phyloP scores from a whole-genome alignment of 2,329 filamentous ascomycete genomes.

The Colletotrichum salicis region DNA sequence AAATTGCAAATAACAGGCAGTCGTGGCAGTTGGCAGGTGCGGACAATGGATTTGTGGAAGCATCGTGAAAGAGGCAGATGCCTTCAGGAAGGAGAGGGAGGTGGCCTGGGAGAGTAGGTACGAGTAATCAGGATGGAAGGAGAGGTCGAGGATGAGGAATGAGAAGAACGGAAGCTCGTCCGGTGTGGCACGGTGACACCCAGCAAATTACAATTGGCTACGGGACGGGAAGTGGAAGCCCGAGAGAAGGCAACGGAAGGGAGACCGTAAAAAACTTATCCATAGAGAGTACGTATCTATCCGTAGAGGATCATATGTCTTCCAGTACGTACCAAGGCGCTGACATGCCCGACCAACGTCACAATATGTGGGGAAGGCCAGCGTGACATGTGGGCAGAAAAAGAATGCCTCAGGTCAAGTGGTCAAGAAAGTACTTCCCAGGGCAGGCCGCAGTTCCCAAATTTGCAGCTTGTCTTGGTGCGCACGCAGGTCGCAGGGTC shows the following conservation, averaged over 20 bases:
- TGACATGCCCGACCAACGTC: slow-evolving; percentile 1
- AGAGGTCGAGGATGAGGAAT: neutral
- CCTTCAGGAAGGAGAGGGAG: neutral
- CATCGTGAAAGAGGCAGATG: neutral
- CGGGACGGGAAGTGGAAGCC: neutral
- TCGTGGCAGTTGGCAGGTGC: no score
- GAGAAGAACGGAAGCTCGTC: no score
- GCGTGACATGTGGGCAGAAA: slow-evolving; percentile 27
- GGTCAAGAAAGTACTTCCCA: neutral
- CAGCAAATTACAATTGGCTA: neutral
- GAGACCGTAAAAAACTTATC: no score
- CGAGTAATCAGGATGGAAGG: neutral
- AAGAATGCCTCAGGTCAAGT: neutral
- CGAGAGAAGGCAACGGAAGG: neutral
- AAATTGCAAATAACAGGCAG: neutral
- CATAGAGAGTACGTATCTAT: neutral
- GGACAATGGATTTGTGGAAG: neutral
- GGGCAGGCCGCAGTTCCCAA: neutral
- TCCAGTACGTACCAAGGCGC: neutral
- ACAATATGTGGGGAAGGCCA: slow-evolving; percentile 16
- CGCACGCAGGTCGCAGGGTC: neutral
- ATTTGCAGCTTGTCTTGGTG: neutral
- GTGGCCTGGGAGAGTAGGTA: no score
- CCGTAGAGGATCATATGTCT: neutral
- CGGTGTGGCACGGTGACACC: neutral